A percentile compares a stretch with the other conserved stretches of the same genome.
These are phyloP conservation scores for Moesziomyces sp. DNA, from an alignment of 1,284 basidiomycete species.

Conservation along the genomic window DNA sequence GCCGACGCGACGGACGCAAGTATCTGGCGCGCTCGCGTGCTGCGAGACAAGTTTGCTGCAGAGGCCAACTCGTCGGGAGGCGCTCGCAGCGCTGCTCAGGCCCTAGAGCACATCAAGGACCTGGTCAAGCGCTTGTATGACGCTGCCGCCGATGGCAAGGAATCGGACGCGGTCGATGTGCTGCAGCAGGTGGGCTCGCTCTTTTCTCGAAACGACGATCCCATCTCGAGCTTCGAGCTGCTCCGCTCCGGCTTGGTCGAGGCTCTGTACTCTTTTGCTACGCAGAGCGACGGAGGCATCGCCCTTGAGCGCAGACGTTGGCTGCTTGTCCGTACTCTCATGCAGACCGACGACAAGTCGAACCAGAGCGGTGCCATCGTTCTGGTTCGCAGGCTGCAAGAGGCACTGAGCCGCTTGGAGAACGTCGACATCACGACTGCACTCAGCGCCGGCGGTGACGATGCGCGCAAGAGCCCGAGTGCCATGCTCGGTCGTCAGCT, in stretches of 20 bases:
- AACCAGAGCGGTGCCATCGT: conserved; percentile 36
- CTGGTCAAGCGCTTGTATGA: conserved; percentile 37
- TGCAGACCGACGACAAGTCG: conserved; percentile 25
- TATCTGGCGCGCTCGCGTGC: conserved; percentile 61
- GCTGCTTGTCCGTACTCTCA: conserved; percentile 50
- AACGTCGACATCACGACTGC: conserved; percentile 59
- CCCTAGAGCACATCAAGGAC: conserved; percentile 54
- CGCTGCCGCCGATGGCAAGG: conserved; percentile 70
- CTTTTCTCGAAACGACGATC: conserved; percentile 77
- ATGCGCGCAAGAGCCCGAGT: conserved; percentile 48
- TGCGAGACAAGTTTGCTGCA: conserved; percentile 51
- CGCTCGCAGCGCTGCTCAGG: conserved; percentile 51
- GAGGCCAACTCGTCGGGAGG: conserved; percentile 49
- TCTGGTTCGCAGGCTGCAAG: conserved; percentile 60
- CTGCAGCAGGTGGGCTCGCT: conserved; percentile 80
- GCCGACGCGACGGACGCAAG: conserved; percentile 55
- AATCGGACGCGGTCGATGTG: conserved; percentile 68
- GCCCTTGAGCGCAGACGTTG: conserved; percentile 39
- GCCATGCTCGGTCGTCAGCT: conserved; percentile 60
- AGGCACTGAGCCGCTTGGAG: conserved; percentile 62
- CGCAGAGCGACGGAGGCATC: conserved; percentile 69
- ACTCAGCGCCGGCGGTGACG: conserved; percentile 44
- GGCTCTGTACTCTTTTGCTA: conserved; percentile 83
- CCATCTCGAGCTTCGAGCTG: conserved; percentile 94
- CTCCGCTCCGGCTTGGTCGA: conserved; percentile 93